These are phyloP conservation scores for Oxytropis ochrocephala DNA, from an alignment of 306 rosid species.

Conservation along the genomic window DNA sequence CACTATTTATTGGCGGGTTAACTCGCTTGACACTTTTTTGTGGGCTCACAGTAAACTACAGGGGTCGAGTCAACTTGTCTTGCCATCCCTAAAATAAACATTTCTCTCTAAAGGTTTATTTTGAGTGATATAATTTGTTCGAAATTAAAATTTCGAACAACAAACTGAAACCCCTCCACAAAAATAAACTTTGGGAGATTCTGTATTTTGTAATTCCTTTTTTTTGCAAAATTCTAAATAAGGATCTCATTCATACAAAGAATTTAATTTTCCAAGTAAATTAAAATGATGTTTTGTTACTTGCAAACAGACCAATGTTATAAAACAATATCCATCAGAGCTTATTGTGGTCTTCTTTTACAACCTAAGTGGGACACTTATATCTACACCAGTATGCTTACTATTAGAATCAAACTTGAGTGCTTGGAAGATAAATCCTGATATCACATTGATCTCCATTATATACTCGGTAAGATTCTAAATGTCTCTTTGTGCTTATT, in stretches of 20 bases:
- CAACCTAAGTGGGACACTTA: conserved; percentile 36
- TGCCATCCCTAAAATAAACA: too few relatives aligned
- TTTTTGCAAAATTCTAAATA: background rate
- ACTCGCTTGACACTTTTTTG: too few relatives aligned
- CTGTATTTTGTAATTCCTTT: too few relatives aligned
- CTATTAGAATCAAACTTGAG: conserved; percentile 36
- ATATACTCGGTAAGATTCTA: conserved; percentile 38
- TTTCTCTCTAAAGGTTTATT: too few relatives aligned
- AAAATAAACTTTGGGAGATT: too few relatives aligned
- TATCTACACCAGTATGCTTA: conserved; percentile 42
- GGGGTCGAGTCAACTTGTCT: too few relatives aligned
- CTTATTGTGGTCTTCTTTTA: conserved; percentile 35
- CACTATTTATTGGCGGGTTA: too few relatives aligned
- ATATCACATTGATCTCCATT: conserved; percentile 32
- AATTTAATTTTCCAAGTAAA: background rate
- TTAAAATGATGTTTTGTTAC: background rate
- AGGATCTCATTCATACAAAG: background rate
- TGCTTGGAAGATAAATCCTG: conserved; percentile 42
- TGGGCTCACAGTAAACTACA: too few relatives aligned
- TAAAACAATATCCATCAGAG: conserved; percentile 43
- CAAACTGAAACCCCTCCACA: too few relatives aligned
- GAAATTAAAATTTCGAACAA: too few relatives aligned
- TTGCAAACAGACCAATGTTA: conserved; percentile 18
- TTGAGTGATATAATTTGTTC: too few relatives aligned
- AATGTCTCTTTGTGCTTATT: too few relatives aligned